Base-by-base conservation (phyloP, 495 filamentous ascomycete species). In the Corynascus novoguineensis region DNA sequence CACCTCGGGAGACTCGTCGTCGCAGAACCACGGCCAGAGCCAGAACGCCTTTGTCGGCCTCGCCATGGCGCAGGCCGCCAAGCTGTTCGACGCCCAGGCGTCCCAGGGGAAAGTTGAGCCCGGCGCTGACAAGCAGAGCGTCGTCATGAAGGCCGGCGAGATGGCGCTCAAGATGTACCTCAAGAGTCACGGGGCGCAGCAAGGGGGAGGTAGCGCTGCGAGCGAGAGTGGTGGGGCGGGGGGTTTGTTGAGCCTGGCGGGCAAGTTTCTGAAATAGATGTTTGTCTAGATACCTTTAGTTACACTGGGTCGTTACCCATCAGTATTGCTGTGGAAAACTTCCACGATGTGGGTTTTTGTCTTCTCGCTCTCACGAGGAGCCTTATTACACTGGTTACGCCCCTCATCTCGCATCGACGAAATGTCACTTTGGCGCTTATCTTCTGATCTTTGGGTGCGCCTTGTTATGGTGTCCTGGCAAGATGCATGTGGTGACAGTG, bases 141-240 rank as follows among this genome's bases (percentile, higher is more conserved):
- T 68, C 35, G 67, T 82, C 10, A 72, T 75, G 68, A 67, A 81
- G 62, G 79, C 79, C 5, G 79, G 72, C 21, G 76, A 82, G 71
- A 73, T 77, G 73, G 79, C 78, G 12, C 59, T 82, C 24, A 76
- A 78, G 70, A 77, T 82, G 77, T 82, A 81, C 57, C 53, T 80
- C 58, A 76, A 79, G 70, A 75, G 71, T 52, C 68, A 76, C 54
- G 74, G 69, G 8, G 50, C 61, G 32, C 21, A 27, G 34, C 12
- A 24, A 17, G 50, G 11, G 44, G 29, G 17, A 5, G 37, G 28
- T 2, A 57, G 46, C 7, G 61, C 59, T 27, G 37, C 29, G 8
- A 62, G 57, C 9, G 52, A 27, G 24, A 52, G 47, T 24, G 35
- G 63, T 25, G 49, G 55, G 21, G 0, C 60, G 50, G 50, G 44